Conservation (phyloP, 1,139 yeast genomes). For the Yamadazyma mexicana region DNA sequence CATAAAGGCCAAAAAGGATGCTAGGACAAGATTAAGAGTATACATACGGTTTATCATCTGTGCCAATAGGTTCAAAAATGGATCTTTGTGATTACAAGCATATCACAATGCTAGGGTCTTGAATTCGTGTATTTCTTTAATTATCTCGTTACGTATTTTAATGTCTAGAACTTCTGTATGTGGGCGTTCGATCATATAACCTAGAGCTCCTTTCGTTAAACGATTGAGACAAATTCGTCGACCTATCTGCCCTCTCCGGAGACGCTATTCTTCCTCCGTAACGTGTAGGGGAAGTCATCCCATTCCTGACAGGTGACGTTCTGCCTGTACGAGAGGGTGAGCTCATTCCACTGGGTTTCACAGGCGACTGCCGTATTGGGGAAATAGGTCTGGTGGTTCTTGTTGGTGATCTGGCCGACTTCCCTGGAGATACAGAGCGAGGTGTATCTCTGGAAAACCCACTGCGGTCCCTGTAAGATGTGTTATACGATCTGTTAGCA, state of each 20-base stretch:
- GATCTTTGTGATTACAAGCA: background rate
- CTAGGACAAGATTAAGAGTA: slow-evolving; percentile 7
- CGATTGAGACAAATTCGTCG: background rate
- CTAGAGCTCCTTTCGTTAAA: background rate
- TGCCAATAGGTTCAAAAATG: slow-evolving; percentile 9
- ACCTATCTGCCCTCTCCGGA: slow-evolving; percentile 1
- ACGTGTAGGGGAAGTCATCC: slow-evolving; percentile 5
- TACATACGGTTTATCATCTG: slow-evolving; percentile 12
- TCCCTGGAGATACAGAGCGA: slow-evolving; percentile 2
- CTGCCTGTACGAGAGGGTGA: slow-evolving; percentile 6
- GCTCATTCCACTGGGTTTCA: background rate
- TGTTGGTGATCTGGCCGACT: slow-evolving; percentile 6
- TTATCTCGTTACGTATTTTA: background rate
- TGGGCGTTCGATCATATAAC: slow-evolving; percentile 1
- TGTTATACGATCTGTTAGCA: slow-evolving; percentile 5
- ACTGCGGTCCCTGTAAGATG: slow-evolving; percentile 7
- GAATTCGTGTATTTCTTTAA: too few species aligned
- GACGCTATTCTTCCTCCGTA: slow-evolving; percentile 1
- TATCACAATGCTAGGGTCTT: too few species aligned
- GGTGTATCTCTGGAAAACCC: background rate
- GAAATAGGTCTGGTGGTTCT: background rate
- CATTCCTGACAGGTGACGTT: slow-evolving; percentile 6
- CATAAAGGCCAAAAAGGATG: slow-evolving; percentile 5
- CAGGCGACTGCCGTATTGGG: background rate
- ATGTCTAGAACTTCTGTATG: slow-evolving; percentile 1